These are phyloP conservation scores for Carallia brachiata DNA, from an alignment of 345 rosid species.

Conservation along the genomic window DNA sequence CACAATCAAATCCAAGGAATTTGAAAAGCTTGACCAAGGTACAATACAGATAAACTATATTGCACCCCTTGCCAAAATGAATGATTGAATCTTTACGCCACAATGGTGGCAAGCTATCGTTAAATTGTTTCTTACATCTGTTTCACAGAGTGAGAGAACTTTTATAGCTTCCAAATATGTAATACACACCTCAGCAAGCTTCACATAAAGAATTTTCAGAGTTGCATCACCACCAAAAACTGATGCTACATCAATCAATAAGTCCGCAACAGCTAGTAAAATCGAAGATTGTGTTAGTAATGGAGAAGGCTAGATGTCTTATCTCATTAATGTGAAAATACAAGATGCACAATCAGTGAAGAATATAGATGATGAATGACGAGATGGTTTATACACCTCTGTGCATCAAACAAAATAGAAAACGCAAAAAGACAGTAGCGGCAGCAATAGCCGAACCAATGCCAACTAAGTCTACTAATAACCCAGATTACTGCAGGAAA, in stretches of 20 bases:
- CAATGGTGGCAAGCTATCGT: neutral
- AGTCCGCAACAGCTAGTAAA: slow-evolving; percentile 92
- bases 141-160: neutral
- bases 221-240: slow-evolving; percentile 90
- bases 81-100: neutral
- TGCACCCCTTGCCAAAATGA: neutral
- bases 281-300: slow-evolving; percentile 42
- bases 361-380: neutral
- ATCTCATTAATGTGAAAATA: neutral
- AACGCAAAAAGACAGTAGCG: neutral
- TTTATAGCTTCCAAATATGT: neutral
- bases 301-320: slow-evolving; percentile 11
- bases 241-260: slow-evolving; percentile 82
- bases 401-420: neutral
- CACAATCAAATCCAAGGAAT: neutral
- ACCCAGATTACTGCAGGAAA: neutral
- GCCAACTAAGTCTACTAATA: neutral
- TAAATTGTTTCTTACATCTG: neutral
- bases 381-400: neutral
- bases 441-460: neutral
- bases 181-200: slow-evolving; percentile 78
- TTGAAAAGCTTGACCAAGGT: neutral
- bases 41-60: no score
- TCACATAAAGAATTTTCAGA: slow-evolving; percentile 75
- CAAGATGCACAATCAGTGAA: neutral